Evolutionary conservation across 345 rosid species (phyloP).

Genomic region (Brassica nigra): DNA sequence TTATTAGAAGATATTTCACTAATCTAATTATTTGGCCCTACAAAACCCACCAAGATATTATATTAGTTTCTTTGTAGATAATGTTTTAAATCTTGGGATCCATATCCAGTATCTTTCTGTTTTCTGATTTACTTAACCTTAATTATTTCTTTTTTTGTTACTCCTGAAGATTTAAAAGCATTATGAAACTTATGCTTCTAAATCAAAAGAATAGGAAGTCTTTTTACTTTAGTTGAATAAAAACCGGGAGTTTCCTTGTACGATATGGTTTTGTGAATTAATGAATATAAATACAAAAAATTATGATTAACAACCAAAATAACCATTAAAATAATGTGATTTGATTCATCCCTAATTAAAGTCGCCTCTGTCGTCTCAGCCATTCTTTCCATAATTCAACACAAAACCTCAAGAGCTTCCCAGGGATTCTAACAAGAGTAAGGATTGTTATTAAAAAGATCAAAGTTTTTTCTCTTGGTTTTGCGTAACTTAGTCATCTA

Average conservation of each 20-base stretch:
- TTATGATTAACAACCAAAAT: slow-evolving; percentile 42
- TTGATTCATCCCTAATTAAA: slow-evolving; percentile 20
- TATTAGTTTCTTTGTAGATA: slow-evolving; percentile 1
- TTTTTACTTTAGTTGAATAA: not conserved
- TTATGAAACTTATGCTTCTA: not conserved
- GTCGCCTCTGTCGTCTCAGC: slow-evolving; percentile 29
- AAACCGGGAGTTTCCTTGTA: slow-evolving; percentile 32
- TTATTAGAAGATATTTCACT: not conserved
- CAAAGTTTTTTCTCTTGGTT: not conserved
- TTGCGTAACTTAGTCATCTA: not conserved
- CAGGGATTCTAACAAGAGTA: not conserved
- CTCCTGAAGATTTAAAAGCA: not conserved
- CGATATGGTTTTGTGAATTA: slow-evolving; percentile 34
- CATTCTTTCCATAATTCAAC: not conserved
- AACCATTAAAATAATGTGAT: not conserved
- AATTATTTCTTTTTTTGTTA: not conserved
- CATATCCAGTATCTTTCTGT: slow-evolving; percentile 9
- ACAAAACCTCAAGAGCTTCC: slow-evolving; percentile 15
- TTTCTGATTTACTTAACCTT: not conserved
- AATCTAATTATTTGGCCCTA: not conserved
- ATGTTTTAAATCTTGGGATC: slow-evolving; percentile 11
- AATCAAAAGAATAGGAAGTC: not conserved
- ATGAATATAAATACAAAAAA: slow-evolving; percentile 31
- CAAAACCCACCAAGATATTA: slow-evolving; percentile 4
- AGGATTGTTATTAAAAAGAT: not conserved